These are phyloP conservation scores for Gelatoporia subvermispora DNA, from an alignment of 768 basidiomycete species.

Conservation along the genomic window DNA sequence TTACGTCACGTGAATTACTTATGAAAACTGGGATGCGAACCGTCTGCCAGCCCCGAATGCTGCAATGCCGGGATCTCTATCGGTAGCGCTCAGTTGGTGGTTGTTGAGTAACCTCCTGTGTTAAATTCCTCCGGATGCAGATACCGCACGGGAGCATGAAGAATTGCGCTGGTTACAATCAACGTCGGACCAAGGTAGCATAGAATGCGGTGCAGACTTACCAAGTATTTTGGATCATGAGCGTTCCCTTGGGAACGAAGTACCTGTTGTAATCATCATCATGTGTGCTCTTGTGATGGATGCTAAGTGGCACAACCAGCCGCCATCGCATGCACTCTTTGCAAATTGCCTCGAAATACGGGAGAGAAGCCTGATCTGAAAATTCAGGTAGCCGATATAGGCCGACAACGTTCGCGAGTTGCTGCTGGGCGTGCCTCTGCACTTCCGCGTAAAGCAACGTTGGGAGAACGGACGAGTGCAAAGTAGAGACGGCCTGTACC, in stretches of 20 bases:
- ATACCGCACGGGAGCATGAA: slow-evolving; percentile 19
- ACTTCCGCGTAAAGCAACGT: slow-evolving; percentile 15
- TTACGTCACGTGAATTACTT: neutral
- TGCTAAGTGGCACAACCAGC: slow-evolving; percentile 12
- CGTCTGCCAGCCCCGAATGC: slow-evolving; percentile 12
- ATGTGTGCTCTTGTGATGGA: slow-evolving; percentile 6
- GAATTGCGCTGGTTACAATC: slow-evolving; percentile 19
- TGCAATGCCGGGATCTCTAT: slow-evolving; percentile 3
- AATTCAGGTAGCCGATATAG: slow-evolving; percentile 16
- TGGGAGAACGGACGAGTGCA: slow-evolving; percentile 4
- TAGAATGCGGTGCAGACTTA: neutral
- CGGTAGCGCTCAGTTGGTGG: slow-evolving; percentile 7
- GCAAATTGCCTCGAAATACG: slow-evolving; percentile 21
- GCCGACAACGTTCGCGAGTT: slow-evolving; percentile 18
- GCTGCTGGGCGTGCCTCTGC: slow-evolving; percentile 11
- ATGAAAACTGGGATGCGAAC: neutral
- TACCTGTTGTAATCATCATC: slow-evolving; percentile 15
- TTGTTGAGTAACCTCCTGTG: slow-evolving; percentile 19
- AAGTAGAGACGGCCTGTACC: neutral
- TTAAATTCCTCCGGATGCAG: slow-evolving; percentile 20
- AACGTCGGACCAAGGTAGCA: neutral
- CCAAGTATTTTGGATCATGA: slow-evolving; percentile 10
- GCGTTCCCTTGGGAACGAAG: slow-evolving; percentile 10
- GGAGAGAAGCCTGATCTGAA: slow-evolving; percentile 19
- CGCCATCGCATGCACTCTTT: slow-evolving; percentile 25